These are phyloP conservation scores for Clonostachys solani DNA, from an alignment of 2,329 filamentous ascomycete species.

Conservation along the genomic window DNA sequence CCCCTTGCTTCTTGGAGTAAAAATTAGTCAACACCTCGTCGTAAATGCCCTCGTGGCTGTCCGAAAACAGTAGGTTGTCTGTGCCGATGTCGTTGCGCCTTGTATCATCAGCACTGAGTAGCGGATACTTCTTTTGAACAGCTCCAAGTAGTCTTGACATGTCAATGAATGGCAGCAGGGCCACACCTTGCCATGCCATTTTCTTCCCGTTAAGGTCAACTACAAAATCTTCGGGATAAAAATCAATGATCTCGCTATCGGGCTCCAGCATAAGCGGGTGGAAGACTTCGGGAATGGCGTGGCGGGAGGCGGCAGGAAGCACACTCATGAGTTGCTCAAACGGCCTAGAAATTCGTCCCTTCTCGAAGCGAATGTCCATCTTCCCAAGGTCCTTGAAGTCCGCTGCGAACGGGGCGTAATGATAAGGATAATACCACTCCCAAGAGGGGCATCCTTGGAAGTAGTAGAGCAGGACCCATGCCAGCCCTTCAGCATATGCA, in stretches of 20 bases:
- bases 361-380: conserved; percentile 76
- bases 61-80: conserved; percentile 81
- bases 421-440: conserved; percentile 99
- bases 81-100: conserved; percentile 75
- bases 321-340: conserved; percentile 99
- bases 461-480: conserved; percentile 95
- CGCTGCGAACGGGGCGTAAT: conserved; percentile 95
- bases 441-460: conserved; percentile 97
- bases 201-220: conserved; percentile 97
- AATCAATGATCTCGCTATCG: conserved; percentile 91
- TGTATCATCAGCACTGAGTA: conserved; percentile 71
- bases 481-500: conserved; percentile 90
- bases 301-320: conserved; percentile 85
- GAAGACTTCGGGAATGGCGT: conserved; percentile 84
- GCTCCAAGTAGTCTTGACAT: conserved; percentile 79
- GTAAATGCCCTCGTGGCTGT: conserved; percentile 74
- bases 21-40: conserved; percentile 80
- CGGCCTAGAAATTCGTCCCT: conserved; percentile 80
- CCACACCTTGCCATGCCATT: conserved; percentile 96
- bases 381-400: conserved; percentile 84
- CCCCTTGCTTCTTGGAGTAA: conserved; percentile 82
- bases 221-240: conserved; percentile 92
- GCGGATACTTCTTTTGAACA: conserved; percentile 77
- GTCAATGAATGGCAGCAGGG: conserved; percentile 92
- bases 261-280: conserved; percentile 85